Evolutionary conservation across 768 basidiomycete genomes (phyloP).

Genomic region (Lactifluus piperatus): DNA sequence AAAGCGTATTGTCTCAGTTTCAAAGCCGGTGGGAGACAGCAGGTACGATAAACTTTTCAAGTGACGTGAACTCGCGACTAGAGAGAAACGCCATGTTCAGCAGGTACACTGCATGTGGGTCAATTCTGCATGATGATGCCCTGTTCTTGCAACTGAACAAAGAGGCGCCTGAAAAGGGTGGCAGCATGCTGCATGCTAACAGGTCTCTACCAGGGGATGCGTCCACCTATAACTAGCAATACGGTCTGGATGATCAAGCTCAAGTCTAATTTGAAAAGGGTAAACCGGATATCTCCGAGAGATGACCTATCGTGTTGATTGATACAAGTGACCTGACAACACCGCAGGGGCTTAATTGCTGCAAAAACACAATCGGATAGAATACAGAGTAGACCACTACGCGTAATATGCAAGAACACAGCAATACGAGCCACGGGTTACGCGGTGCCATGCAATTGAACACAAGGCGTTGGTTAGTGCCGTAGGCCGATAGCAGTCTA

Average conservation of each 20-base stretch:
- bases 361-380: conserved; percentile 12
- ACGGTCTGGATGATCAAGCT: no score
- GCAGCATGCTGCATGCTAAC: neutral
- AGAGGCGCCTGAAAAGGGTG: neutral
- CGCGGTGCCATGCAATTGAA: neutral
- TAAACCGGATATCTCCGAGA: no score
- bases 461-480: neutral
- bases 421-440: conserved; percentile 2
- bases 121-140: neutral
- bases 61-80: neutral
- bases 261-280: no score
- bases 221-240: no score
- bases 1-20: neutral
- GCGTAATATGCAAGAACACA: conserved; percentile 17
- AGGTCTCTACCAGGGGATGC: neutral
- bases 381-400: conserved; percentile 17
- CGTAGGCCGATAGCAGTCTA: conserved; percentile 8
- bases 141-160: neutral
- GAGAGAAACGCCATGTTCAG: neutral
- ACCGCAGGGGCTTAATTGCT: neutral
- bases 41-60: neutral
- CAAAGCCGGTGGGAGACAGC: neutral
- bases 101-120: neutral
- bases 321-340: neutral
- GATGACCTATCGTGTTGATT: neutral